Evolutionary conservation across 2,329 filamentous ascomycete genomes (phyloP).

Genomic region (Chaetomiaceae sp.): DNA sequence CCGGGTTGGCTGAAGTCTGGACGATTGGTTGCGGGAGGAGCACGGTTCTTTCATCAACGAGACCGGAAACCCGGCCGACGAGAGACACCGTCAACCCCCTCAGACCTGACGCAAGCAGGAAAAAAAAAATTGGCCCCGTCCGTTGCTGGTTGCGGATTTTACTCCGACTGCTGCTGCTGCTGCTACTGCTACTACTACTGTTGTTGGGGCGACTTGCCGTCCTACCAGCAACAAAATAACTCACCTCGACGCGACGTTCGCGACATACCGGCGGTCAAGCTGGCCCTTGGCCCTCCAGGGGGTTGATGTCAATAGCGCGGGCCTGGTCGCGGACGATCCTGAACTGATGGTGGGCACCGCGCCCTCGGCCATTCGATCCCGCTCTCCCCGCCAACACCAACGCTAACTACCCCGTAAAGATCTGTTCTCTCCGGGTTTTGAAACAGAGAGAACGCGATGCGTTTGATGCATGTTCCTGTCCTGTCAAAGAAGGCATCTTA

Average conservation of each 20-base stretch:
- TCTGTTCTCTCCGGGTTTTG: no score
- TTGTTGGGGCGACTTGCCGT: constrained; percentile 3
- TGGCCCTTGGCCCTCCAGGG: neutral
- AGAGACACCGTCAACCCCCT: constrained; percentile 3
- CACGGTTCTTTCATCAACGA: neutral
- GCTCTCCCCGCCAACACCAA: neutral
- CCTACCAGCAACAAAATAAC: constrained; percentile 5
- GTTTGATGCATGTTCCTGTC: no score
- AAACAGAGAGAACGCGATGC: no score
- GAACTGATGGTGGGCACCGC: constrained; percentile 14
- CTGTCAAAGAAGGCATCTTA: no score
- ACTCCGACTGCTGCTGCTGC: neutral
- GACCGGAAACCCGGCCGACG: constrained; percentile 1
- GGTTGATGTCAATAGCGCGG: constrained; percentile 3
- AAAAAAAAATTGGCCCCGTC: neutral
- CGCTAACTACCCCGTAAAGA: no score
- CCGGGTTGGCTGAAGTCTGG: constrained; percentile 4
- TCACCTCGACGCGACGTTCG: neutral
- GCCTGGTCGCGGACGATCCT: constrained; percentile 6
- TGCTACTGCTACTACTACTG: neutral
- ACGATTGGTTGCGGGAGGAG: neutral
- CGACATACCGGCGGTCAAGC: constrained; percentile 14
- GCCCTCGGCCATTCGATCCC: constrained; percentile 4
- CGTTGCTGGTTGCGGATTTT: neutral
- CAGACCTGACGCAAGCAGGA: neutral